Base-by-base conservation (phyloP, 768 basidiomycete species). In the Phlebiopsis flavidoalba region DNA sequence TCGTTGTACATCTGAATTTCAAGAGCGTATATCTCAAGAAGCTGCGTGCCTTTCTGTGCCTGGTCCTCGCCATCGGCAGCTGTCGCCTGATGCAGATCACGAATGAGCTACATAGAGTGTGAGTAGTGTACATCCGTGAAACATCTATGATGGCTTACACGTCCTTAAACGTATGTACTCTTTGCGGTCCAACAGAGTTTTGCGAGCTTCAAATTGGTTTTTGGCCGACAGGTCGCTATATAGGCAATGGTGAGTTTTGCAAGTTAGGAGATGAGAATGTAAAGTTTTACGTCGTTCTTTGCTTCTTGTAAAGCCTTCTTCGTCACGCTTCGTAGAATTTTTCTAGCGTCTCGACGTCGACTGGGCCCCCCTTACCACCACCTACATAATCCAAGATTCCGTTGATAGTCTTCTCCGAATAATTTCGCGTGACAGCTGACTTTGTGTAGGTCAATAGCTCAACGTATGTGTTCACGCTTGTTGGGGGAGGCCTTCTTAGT, bases 1-100 rank as follows among this genome's bases (percentile, higher is more conserved):
- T 98, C 95, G 66, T 95, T 95, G 77, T 98, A 95, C 97, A 99
- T 99, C 71, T 98, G 95, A 60, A 99, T 99, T 73, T 99, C 97
- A 46, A 98, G 85, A 0, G 97, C 96, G 68, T 98, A 98, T 43
- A 98, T 94, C 74, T 99, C 97, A 26, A 98, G 82, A 10, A 98
- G 80, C 63, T 97, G 88, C 0, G 96, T 97, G 12, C 95, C 95
- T 54, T 91, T 87, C 72, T 97, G 95, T 49, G 96, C 96, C 69
- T 92, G 88, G 66, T 91, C 89, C 58, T 83, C 92, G 46, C 80
- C 85, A 49, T 90, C 88, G 12, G 81, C 78, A 22, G 77, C 77
- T 6, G 89, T 91, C 8, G 87, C 82, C 40, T 73, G 74, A 66
- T 93, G 87, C 24, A 93, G 77, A 65, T 94, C 91, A 49, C 85